These are phyloP conservation scores for Candida frijolesensis DNA, from an alignment of 1,139 yeast species.

Conservation along the genomic window DNA sequence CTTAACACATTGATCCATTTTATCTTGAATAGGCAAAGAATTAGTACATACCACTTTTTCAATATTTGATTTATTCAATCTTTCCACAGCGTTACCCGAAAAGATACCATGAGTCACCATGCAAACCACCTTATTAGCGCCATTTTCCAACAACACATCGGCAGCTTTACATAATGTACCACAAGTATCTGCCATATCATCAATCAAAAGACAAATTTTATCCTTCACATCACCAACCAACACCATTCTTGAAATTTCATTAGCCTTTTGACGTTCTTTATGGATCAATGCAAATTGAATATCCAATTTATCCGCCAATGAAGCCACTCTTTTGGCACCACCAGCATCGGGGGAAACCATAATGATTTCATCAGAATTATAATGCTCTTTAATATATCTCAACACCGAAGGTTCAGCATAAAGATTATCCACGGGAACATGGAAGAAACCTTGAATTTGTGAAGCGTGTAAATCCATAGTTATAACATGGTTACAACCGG, in stretches of 20 bases:
- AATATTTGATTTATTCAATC: slow-evolving; percentile 76
- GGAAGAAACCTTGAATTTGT: slow-evolving; percentile 96
- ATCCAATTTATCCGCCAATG: slow-evolving; percentile 89
- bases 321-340: slow-evolving; percentile 98
- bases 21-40: slow-evolving; percentile 89
- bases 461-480: slow-evolving; percentile 98
- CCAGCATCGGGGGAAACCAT: slow-evolving; percentile 98
- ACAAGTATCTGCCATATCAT: slow-evolving; percentile 99
- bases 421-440: slow-evolving; percentile 93
- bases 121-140: slow-evolving; percentile 86
- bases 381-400: slow-evolving; percentile 77
- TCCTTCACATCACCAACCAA: slow-evolving; percentile 92
- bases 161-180: slow-evolving; percentile 97
- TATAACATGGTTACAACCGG: slow-evolving; percentile 96
- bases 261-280: slow-evolving; percentile 93
- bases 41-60: slow-evolving; percentile 89
- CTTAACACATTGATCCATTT: slow-evolving; percentile 68
- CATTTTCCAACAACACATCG: slow-evolving; percentile 78
- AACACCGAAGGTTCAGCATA: slow-evolving; percentile 96
- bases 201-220: slow-evolving; percentile 87
- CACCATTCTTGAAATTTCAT: slow-evolving; percentile 93
- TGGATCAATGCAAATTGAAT: slow-evolving; percentile 94
- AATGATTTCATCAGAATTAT: slow-evolving; percentile 67
- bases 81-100: slow-evolving; percentile 83
- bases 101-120: slow-evolving; percentile 95